phyloP scores from a whole-genome alignment of 1,284 basidiomycete genomes.

The Trichosporon asahii region DNA sequence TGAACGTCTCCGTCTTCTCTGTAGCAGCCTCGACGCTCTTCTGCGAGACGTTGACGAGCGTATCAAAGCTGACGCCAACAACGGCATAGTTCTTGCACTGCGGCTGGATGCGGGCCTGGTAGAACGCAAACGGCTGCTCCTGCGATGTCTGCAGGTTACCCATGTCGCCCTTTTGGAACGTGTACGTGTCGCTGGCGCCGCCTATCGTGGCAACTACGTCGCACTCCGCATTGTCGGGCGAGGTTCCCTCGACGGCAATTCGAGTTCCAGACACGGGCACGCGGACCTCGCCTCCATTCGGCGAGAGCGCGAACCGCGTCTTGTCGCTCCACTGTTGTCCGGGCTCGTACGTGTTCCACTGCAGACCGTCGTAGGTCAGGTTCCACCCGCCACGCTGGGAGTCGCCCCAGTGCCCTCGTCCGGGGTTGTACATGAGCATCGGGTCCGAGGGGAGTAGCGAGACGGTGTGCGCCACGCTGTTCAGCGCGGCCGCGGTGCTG shows the following conservation, averaged over 20 bases:
- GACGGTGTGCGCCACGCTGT: neutral
- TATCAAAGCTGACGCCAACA: neutral
- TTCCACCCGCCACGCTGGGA: neutral
- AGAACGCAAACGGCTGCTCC: neutral
- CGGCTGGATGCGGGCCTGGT: neutral
- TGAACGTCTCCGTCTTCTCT: neutral
- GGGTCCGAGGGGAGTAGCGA: neutral
- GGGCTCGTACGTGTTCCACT: neutral
- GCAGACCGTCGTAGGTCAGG: constrained; percentile 1
- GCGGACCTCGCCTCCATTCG: neutral
- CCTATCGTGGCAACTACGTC: neutral
- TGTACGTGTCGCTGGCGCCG: neutral
- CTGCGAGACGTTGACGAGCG: neutral
- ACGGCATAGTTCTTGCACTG: neutral
- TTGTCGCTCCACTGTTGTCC: constrained; percentile 7
- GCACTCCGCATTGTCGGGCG: neutral
- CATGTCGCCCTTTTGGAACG: constrained; percentile 1
- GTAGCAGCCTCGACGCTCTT: neutral
- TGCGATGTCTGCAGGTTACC: neutral
- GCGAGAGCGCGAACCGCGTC: neutral
- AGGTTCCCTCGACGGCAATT: neutral
- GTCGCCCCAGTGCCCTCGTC: neutral
- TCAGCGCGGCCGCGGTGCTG: neutral
- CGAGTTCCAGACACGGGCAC: neutral
- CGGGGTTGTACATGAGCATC: constrained; percentile 3